phyloP scores from a whole-genome alignment of 805 yeast species.

The Jamesozyma spencerorum region DNA sequence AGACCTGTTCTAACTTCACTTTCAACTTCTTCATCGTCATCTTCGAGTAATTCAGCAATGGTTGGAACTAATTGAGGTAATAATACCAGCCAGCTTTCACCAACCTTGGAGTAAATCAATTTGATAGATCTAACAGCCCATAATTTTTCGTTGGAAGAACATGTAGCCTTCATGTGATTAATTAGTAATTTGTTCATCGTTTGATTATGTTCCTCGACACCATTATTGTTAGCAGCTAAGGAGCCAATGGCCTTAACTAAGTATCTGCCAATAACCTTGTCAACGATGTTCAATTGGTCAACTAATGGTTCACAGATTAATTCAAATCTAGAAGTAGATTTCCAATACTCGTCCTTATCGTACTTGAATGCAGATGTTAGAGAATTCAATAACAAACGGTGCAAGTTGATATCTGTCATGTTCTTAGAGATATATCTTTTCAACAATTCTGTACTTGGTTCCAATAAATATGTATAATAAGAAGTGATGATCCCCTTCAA shows the following conservation, averaged over 20 bases:
- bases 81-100: slow-evolving; percentile 87
- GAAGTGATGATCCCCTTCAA: slow-evolving; percentile 81
- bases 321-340: slow-evolving; percentile 75
- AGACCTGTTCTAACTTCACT: slow-evolving; percentile 82
- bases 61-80: slow-evolving; percentile 92
- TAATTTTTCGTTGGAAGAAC: slow-evolving; percentile 49
- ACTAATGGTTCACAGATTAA: slow-evolving; percentile 53
- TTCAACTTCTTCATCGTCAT: slow-evolving; percentile 90
- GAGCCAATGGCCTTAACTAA: slow-evolving; percentile 73
- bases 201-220: slow-evolving; percentile 68
- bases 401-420: slow-evolving; percentile 43
- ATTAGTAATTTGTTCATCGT: slow-evolving; percentile 54
- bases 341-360: slow-evolving; percentile 95
- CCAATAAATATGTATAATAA: slow-evolving; percentile 78
- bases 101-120: slow-evolving; percentile 77
- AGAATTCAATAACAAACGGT: slow-evolving; percentile 66
- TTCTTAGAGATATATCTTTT: slow-evolving; percentile 38
- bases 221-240: slow-evolving; percentile 59
- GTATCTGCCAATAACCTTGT: slow-evolving; percentile 67
- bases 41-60: slow-evolving; percentile 91
- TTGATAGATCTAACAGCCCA: slow-evolving; percentile 79
- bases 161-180: slow-evolving; percentile 57
- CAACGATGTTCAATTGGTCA: slow-evolving; percentile 57
- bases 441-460: slow-evolving; percentile 53
- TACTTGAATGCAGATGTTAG: slow-evolving; percentile 73